A percentile compares a stretch with the other conserved stretches of the same genome.
phyloP scores from a whole-genome alignment of 768 basidiomycete genomes.

The Panaeolus papilionaceus region DNA sequence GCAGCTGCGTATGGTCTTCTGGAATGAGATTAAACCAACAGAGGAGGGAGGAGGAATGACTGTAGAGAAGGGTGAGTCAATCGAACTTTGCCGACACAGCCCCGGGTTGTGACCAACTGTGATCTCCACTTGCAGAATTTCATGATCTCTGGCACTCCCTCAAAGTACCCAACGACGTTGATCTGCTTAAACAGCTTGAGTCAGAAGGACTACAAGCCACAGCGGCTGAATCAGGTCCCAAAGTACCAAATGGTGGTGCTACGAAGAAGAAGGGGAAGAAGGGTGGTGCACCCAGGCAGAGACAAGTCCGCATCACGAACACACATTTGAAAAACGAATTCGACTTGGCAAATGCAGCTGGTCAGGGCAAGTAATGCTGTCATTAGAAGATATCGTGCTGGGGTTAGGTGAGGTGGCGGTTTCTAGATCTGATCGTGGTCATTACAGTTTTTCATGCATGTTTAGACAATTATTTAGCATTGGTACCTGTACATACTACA shows the following conservation, averaged over 20 bases:
- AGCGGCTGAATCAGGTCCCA: constrained; percentile 64
- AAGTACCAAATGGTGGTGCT: constrained; percentile 46
- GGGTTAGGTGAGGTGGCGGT: not conserved
- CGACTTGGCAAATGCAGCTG: constrained; percentile 54
- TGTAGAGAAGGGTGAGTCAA: constrained; percentile 78
- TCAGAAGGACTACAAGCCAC: constrained; percentile 85
- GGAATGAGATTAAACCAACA: constrained; percentile 85
- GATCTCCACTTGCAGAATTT: constrained; percentile 65
- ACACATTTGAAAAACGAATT: constrained; percentile 87
- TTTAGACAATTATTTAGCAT: constrained; percentile 4
- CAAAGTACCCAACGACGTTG: constrained; percentile 86
- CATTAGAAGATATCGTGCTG: not conserved
- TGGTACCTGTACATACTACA: not conserved
- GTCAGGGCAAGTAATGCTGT: not conserved
- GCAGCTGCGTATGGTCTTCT: constrained; percentile 84
- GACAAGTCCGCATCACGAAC: constrained; percentile 87
- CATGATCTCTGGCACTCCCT: constrained; percentile 86
- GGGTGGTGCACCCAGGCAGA: constrained; percentile 72
- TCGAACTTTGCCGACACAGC: constrained; percentile 3
- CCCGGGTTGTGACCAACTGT: constrained; percentile 14
- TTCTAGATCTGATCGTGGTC: not conserved
- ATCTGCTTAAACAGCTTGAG: constrained; percentile 77
- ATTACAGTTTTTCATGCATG: not conserved
- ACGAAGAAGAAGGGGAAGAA: constrained; percentile 84
- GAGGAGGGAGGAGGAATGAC: constrained; percentile 71